Conservation (phyloP, 208 protist species). For the Novymonas esmeraldas region DNA sequence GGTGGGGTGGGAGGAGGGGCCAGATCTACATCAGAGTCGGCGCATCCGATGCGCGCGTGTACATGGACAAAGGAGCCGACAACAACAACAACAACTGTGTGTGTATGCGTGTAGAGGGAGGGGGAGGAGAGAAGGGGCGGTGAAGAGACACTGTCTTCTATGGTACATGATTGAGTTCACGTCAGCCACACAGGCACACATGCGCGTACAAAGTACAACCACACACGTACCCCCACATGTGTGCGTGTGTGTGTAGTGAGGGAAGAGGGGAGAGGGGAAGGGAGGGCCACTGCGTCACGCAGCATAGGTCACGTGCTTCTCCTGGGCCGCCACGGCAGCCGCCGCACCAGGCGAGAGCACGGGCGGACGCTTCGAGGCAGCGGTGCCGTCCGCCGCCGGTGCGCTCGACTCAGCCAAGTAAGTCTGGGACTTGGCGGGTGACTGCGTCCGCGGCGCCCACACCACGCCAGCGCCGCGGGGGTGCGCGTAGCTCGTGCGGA, state of each 20-base stretch:
- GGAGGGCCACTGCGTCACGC: constrained; percentile 3
- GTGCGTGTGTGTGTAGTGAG: not conserved
- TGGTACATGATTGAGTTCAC: constrained; percentile 1
- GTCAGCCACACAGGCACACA: not conserved
- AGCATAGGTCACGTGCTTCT: constrained; percentile 31
- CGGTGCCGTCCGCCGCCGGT: constrained; percentile 8
- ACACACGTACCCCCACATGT: not conserved
- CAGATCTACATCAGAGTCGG: no score
- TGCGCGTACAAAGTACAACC: not conserved
- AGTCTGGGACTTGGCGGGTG: not conserved
- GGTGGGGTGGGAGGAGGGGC: no score
- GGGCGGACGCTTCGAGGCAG: constrained; percentile 12
- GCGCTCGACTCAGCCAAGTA: constrained; percentile 20
- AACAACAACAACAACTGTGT: no score
- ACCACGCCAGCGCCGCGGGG: constrained; percentile 82
- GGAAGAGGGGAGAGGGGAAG: not conserved
- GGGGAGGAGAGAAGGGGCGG: no score
- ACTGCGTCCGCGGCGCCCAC: constrained; percentile 39
- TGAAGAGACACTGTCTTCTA: not conserved
- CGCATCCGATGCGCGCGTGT: no score
- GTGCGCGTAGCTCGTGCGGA: constrained; percentile 46
- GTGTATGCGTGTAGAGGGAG: no score
- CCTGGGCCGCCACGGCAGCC: constrained; percentile 21
- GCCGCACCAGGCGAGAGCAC: constrained; percentile 34
- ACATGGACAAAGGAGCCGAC: no score